Conservation (phyloP, 2,329 filamentous ascomycete species). For the Clonostachys rhizophaga region DNA sequence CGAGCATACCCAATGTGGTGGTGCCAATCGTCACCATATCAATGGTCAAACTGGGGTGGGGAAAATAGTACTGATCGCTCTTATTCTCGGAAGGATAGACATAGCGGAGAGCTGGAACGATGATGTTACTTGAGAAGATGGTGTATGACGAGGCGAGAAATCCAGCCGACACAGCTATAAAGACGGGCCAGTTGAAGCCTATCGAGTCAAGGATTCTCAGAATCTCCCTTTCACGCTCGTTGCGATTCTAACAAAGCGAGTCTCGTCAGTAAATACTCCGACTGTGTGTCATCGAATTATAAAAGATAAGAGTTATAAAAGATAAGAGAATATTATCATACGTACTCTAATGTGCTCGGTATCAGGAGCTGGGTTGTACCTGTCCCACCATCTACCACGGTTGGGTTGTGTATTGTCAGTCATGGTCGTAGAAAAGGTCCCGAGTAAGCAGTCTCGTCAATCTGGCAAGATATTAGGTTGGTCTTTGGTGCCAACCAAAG, state of each 20-base stretch:
- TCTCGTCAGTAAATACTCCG: neutral
- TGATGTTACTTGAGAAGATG: constrained; percentile 18
- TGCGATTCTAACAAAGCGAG: neutral
- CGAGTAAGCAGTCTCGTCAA: too few relatives aligned
- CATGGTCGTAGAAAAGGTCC: too few relatives aligned
- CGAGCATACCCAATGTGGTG: constrained; percentile 35
- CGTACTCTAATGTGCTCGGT: neutral
- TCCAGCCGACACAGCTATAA: constrained; percentile 14
- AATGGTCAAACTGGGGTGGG: constrained; percentile 8
- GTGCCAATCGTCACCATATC: constrained; percentile 13
- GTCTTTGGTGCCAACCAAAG: too few relatives aligned
- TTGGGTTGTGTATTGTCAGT: too few relatives aligned
- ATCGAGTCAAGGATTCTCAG: constrained; percentile 7
- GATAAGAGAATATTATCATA: neutral
- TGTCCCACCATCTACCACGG: neutral
- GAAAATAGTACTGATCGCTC: too few relatives aligned
- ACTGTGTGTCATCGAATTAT: too few relatives aligned
- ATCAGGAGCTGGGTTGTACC: neutral
- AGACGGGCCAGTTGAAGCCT: constrained; percentile 16
- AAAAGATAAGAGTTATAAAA: too few relatives aligned
- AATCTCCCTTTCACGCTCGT: constrained; percentile 6
- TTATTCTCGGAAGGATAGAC: constrained; percentile 10
- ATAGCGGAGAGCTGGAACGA: constrained; percentile 15
- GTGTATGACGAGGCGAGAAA: constrained; percentile 20
- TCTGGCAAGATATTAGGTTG: too few relatives aligned